A percentile compares a stretch with the other conserved stretches of the same genome.
These are phyloP conservation scores for Achaetomium macrosporum DNA, from an alignment of 2,329 filamentous ascomycete genomes.

Conservation along the genomic window DNA sequence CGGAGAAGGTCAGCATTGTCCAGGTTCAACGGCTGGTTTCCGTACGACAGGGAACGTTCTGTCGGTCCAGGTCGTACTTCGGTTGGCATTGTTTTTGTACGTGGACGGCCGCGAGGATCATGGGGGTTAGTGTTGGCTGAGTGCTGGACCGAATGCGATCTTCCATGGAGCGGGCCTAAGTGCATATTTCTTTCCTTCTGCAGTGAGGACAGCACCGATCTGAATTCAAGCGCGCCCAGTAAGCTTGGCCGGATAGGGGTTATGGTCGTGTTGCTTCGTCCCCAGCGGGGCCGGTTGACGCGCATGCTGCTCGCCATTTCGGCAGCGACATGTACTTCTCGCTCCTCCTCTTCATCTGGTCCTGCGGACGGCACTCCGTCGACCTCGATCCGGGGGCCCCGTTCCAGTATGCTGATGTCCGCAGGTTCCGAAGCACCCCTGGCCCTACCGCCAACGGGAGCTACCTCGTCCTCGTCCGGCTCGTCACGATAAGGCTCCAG, in stretches of 20 bases:
- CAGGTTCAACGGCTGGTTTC: slow-evolving; percentile 34
- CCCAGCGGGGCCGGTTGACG: slow-evolving; percentile 61
- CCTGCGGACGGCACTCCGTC: slow-evolving; percentile 26
- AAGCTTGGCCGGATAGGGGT: slow-evolving; percentile 88
- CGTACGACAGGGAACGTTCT: slow-evolving; percentile 43
- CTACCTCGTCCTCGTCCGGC: slow-evolving; percentile 48
- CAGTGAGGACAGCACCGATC: slow-evolving; percentile 81
- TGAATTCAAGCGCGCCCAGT: slow-evolving; percentile 88
- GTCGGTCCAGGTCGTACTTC: slow-evolving; percentile 21
- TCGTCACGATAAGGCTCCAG: slow-evolving; percentile 61
- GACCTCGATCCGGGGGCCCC: slow-evolving; percentile 43
- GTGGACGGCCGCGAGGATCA: slow-evolving; percentile 14
- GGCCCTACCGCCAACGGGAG: slow-evolving; percentile 29
- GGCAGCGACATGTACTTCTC: slow-evolving; percentile 63
- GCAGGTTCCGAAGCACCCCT: slow-evolving; percentile 22
- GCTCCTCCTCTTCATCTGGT: slow-evolving; percentile 32
- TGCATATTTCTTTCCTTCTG: slow-evolving; percentile 66
- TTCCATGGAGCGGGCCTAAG: slow-evolving; percentile 18
- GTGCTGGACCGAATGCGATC: slow-evolving; percentile 30
- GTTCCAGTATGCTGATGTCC: slow-evolving; percentile 42
- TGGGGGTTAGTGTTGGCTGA: slow-evolving; percentile 3
- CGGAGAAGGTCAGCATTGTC: slow-evolving; percentile 38
- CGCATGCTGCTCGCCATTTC: slow-evolving; percentile 94
- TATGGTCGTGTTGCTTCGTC: slow-evolving; percentile 65
- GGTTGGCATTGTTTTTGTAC: slow-evolving; percentile 14